A percentile compares a stretch with the other conserved stretches of the same genome.
phyloP scores from a whole-genome alignment of 2,329 filamentous ascomycete genomes.

The Penicillium hesseltinei region DNA sequence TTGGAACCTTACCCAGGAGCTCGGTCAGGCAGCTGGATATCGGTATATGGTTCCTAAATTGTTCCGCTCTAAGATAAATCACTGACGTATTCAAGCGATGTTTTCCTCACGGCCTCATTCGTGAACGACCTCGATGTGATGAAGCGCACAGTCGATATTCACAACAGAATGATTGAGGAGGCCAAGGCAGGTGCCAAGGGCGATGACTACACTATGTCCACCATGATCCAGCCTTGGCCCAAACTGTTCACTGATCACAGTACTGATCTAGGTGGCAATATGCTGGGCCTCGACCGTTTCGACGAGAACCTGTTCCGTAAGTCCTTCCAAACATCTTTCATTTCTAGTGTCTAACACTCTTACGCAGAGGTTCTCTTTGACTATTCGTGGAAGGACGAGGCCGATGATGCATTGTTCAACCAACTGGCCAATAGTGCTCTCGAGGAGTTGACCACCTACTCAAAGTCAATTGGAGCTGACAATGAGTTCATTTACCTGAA shows the following conservation, averaged over 20 bases:
- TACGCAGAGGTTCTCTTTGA: slow-evolving; percentile 23
- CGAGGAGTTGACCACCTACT: slow-evolving; percentile 31
- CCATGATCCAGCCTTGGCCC: slow-evolving; percentile 45
- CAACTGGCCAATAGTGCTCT: slow-evolving; percentile 29
- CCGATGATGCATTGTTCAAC: slow-evolving; percentile 37
- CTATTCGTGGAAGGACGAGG: slow-evolving; percentile 27
- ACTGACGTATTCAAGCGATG: neutral
- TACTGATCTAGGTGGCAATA: slow-evolving; percentile 36
- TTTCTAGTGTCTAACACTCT: slow-evolving; percentile 24
- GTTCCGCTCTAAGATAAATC: too few relatives aligned
- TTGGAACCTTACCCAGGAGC: slow-evolving; percentile 19
- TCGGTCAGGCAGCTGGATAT: slow-evolving; percentile 18
- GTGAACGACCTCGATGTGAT: neutral
- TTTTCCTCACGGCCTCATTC: neutral
- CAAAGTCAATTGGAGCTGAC: slow-evolving; percentile 22
- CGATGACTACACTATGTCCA: slow-evolving; percentile 24
- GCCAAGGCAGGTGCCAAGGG: slow-evolving; percentile 12
- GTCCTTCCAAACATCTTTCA: neutral
- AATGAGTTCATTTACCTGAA: slow-evolving; percentile 47
- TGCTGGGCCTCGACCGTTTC: slow-evolving; percentile 36
- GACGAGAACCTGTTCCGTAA: slow-evolving; percentile 27
- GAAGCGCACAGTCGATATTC: neutral
- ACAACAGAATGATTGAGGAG: slow-evolving; percentile 16
- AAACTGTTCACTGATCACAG: slow-evolving; percentile 35
- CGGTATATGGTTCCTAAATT: neutral